These are phyloP conservation scores for Mycena albidolilacea DNA, from an alignment of 768 basidiomycete genomes.

Conservation along the genomic window DNA sequence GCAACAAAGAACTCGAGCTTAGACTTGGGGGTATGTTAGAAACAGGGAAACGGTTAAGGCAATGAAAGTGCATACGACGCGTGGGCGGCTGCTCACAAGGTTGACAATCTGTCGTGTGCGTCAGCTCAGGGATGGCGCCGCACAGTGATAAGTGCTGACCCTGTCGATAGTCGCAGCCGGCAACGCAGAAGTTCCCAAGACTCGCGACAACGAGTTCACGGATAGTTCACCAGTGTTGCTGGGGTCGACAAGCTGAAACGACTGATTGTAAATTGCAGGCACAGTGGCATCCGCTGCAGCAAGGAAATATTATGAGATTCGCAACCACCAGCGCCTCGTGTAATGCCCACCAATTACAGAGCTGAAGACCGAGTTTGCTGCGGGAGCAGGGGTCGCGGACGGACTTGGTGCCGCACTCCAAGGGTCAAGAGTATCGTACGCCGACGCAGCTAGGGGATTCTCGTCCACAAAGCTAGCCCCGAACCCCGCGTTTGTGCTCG, in stretches of 20 bases:
- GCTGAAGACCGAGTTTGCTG: conserved; percentile 69
- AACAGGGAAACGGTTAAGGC: neutral
- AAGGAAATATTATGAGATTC: conserved; percentile 16
- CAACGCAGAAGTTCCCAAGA: conserved; percentile 82
- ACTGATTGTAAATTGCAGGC: conserved; percentile 81
- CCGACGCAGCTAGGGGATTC: conserved; percentile 80
- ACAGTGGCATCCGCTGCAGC: conserved; percentile 82
- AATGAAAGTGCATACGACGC: conserved; percentile 56
- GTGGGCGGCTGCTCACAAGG: conserved; percentile 83
- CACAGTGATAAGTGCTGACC: conserved; percentile 57
- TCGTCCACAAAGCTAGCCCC: conserved; percentile 84
- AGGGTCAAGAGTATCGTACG: conserved; percentile 85
- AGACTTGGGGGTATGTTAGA: conserved; percentile 51
- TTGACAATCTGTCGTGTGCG: conserved; percentile 82
- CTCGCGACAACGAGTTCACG: conserved; percentile 85
- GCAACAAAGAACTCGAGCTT: conserved; percentile 95
- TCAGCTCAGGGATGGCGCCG: conserved; percentile 24
- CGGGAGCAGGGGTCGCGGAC: conserved; percentile 71
- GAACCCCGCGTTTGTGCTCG: conserved; percentile 69
- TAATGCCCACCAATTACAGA: conserved; percentile 74
- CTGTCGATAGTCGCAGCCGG: conserved; percentile 88
- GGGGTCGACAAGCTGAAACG: conserved; percentile 83
- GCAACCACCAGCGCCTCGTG: neutral
- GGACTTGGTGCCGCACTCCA: conserved; percentile 86
- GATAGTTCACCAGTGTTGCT: conserved; percentile 82